A percentile compares a stretch with the other conserved stretches of the same genome.
These are phyloP conservation scores for Lentinula raphanica DNA, from an alignment of 768 basidiomycete genomes.

Conservation along the genomic window DNA sequence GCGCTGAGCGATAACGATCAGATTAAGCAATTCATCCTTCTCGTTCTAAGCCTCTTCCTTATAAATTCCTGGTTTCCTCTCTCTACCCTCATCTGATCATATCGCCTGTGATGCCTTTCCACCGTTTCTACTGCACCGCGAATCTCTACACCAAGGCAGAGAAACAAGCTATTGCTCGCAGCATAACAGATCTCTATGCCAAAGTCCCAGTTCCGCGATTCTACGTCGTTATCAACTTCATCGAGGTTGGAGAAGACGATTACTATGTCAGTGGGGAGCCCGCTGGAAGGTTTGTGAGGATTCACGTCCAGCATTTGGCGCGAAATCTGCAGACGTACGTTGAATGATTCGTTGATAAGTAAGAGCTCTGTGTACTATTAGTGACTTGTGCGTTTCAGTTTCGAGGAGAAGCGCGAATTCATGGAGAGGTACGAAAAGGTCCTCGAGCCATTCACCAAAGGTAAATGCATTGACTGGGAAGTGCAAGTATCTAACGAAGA, in stretches of 20 bases:
- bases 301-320: neutral
- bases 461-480: neutral
- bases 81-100: no score
- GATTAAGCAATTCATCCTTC: no score
- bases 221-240: conserved; percentile 1
- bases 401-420: neutral
- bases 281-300: neutral
- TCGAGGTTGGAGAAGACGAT: neutral
- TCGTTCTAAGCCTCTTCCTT: no score
- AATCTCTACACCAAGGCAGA: neutral
- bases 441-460: neutral
- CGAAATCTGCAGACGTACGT: neutral
- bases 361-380: no score
- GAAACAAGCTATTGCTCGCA: neutral
- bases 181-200: neutral
- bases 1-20: no score
- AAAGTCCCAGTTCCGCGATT: neutral
- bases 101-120: neutral
- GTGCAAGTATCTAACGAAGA: neutral
- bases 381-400: no score
- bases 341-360: no score
- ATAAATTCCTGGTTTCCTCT: no score
- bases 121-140: neutral
- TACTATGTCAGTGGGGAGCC: neutral
- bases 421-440: neutral